Evolutionary conservation across 148 eudicot genomes (phyloP).

Genomic region (Amaranthus palmeri): DNA sequence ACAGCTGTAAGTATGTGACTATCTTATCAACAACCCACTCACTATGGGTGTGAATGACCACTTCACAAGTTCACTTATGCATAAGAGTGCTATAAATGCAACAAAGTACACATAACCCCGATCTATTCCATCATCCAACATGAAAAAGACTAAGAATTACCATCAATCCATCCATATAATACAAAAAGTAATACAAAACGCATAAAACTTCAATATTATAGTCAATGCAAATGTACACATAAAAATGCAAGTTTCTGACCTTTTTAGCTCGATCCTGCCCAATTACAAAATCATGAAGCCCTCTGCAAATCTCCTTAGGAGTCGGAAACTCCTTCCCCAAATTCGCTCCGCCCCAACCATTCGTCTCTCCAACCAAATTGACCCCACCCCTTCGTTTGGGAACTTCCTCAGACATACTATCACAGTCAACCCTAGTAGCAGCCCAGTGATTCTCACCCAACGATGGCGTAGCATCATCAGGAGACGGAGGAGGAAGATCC

Average conservation of each 20-base stretch:
- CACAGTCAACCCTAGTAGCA: constrained; percentile 26
- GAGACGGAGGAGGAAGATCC: constrained; percentile 20
- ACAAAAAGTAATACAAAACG: neutral
- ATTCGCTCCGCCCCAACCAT: constrained; percentile 45
- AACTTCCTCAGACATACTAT: constrained; percentile 16
- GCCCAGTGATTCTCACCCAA: constrained; percentile 26
- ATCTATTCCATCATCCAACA: neutral
- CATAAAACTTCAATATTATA: neutral
- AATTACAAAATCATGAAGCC: constrained; percentile 72
- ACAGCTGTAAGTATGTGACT: no score
- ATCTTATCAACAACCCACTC: no score
- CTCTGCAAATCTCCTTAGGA: constrained; percentile 68
- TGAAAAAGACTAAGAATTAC: neutral
- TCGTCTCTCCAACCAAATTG: constrained; percentile 17
- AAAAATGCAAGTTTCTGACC: constrained; percentile 32
- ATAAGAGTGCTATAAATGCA: no score
- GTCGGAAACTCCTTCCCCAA: constrained; percentile 66
- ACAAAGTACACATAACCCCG: no score
- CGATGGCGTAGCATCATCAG: constrained; percentile 2
- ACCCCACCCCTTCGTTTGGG: constrained; percentile 18
- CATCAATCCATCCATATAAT: neutral
- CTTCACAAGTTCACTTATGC: no score
- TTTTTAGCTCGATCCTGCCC: constrained; percentile 85
- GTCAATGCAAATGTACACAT: neutral
- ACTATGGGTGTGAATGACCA: no score